These are phyloP conservation scores for Rhazya stricta DNA, from an alignment of 257 asterid genomes.

Conservation along the genomic window DNA sequence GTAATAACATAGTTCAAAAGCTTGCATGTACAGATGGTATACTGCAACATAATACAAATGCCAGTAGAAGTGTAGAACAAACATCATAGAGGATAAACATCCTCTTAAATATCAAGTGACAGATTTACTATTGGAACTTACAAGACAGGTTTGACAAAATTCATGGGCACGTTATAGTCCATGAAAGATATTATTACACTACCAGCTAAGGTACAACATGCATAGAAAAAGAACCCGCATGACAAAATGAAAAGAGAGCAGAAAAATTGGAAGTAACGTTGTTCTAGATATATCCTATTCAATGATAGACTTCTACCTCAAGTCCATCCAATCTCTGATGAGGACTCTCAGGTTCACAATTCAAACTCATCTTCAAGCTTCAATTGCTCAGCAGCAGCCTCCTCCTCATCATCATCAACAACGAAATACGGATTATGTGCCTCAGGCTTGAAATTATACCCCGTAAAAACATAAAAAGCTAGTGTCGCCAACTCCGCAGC, in stretches of 20 bases:
- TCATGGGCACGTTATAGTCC: conserved; percentile 25
- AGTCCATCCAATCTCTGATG: conserved; percentile 4
- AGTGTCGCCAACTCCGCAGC: conserved; percentile 78
- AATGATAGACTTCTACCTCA: conserved; percentile 24
- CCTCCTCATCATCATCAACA: conserved; percentile 83
- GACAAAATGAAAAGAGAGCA: background rate
- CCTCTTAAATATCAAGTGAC: background rate
- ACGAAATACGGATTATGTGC: conserved; percentile 74
- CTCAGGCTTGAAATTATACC: conserved; percentile 76
- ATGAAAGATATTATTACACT: conserved; percentile 19
- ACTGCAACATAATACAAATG: background rate
- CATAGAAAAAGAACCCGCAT: conserved; percentile 18
- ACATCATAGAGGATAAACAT: background rate
- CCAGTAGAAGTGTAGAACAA: background rate
- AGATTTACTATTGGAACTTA: background rate
- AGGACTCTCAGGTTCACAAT: conserved; percentile 34
- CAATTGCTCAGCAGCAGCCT: conserved; percentile 79
- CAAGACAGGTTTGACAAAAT: conserved; percentile 23
- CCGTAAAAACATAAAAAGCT: conserved; percentile 68
- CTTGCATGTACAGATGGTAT: background rate
- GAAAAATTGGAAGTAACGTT: background rate
- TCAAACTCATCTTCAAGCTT: conserved; percentile 90
- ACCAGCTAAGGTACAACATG: conserved; percentile 2
- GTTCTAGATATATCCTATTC: conserved; percentile 10
- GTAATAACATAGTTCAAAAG: background rate